phyloP scores from a whole-genome alignment of 1,284 basidiomycete species.

The Schizopora paradoxa region DNA sequence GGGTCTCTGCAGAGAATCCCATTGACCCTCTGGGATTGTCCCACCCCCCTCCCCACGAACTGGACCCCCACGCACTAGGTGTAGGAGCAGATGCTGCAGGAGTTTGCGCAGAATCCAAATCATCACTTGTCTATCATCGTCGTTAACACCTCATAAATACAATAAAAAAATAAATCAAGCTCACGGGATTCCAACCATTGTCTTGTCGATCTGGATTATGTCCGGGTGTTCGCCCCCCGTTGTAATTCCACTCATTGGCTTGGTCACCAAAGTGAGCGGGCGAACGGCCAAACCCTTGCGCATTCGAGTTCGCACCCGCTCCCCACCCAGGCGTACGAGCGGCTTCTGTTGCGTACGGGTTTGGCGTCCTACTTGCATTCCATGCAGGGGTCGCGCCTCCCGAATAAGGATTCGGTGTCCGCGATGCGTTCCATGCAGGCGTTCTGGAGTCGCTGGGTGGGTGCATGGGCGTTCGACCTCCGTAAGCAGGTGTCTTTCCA shows the following conservation, averaged over 20 bases:
- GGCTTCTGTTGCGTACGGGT: constrained; percentile 55
- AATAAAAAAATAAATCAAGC: constrained; percentile 19
- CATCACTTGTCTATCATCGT: constrained; percentile 7
- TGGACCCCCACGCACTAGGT: neutral
- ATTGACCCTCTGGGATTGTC: neutral
- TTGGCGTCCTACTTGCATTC: constrained; percentile 62
- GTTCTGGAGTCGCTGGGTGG: too few relatives aligned
- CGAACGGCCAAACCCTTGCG: constrained; percentile 52
- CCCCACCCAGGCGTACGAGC: constrained; percentile 56
- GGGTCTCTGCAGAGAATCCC: neutral
- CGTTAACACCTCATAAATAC: neutral
- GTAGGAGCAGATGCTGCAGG: constrained; percentile 15
- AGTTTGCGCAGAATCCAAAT: constrained; percentile 5
- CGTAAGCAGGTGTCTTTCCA: constrained; percentile 41
- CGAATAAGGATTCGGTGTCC: constrained; percentile 65
- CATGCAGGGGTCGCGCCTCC: constrained; percentile 55
- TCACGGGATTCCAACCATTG: constrained; percentile 26
- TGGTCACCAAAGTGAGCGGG: constrained; percentile 46
- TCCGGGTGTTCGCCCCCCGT: constrained; percentile 39
- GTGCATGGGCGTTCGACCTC: constrained; percentile 55
- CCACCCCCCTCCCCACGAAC: too few relatives aligned
- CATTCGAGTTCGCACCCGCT: constrained; percentile 27
- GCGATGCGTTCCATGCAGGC: constrained; percentile 24
- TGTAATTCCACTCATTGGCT: constrained; percentile 47
- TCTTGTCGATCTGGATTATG: constrained; percentile 33